Percentiles rank a stretch among this genome's conserved stretches.
Evolutionary conservation across 768 basidiomycete species (phyloP).

Genomic region (Naganishia onofrii): DNA sequence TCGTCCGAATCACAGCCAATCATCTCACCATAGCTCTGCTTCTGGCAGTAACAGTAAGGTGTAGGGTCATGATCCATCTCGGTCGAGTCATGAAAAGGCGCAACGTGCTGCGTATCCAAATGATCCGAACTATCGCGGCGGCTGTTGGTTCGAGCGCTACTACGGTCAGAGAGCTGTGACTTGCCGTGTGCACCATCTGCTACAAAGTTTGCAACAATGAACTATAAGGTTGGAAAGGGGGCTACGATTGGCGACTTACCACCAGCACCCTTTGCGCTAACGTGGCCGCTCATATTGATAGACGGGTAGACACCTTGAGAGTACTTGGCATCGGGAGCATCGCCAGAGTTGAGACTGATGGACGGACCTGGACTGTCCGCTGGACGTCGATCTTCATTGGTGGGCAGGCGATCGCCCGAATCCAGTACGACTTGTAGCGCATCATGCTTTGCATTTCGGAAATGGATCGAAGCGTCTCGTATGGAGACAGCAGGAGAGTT

Average conservation of each 20-base stretch:
- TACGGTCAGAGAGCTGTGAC: not conserved
- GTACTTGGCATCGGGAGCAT: not conserved
- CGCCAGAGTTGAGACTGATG: not conserved
- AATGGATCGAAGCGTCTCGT: not conserved
- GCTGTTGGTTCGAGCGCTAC: not conserved
- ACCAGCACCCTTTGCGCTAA: not conserved
- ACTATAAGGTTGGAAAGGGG: not conserved
- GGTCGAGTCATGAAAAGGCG: not conserved
- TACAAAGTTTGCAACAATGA: not conserved
- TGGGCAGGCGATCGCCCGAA: not conserved
- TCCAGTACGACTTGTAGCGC: not conserved
- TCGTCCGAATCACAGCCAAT: conserved; percentile 52
- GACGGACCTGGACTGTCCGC: not conserved
- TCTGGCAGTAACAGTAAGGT: conserved; percentile 47
- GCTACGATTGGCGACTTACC: not conserved
- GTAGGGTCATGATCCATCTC: conserved; percentile 42
- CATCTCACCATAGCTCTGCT: conserved; percentile 53
- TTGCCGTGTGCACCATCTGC: not conserved
- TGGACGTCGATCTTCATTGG: not conserved
- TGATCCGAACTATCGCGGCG: not conserved
- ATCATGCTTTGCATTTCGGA: not conserved
- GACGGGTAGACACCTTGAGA: not conserved
- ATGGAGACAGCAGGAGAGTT: not conserved
- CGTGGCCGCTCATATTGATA: not conserved
- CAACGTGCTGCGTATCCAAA: not conserved